Conservation (phyloP, 164 flowering plant genomes). For the Litsea cubeba region DNA sequence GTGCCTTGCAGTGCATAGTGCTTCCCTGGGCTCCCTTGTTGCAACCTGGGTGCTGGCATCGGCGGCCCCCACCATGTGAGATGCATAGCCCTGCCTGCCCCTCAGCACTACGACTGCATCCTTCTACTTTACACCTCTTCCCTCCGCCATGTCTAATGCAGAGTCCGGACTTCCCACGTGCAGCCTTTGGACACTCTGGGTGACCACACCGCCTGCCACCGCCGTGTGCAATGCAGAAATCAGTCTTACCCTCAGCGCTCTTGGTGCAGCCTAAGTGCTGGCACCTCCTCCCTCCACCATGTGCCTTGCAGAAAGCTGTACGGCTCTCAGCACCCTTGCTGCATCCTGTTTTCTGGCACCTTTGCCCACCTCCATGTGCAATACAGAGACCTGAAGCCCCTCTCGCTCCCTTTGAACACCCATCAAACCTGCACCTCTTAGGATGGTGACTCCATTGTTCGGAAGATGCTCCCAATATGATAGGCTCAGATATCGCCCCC, state of each 20-base stretch:
- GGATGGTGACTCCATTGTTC: constrained; percentile 38
- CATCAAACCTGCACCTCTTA: constrained; percentile 59
- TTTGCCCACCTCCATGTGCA: constrained; percentile 96
- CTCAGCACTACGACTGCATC: constrained; percentile 86
- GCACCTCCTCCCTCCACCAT: constrained; percentile 89
- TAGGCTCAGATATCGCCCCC: constrained; percentile 39
- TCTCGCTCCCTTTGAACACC: constrained; percentile 80
- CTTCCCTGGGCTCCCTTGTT: constrained; percentile 85
- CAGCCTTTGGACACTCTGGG: constrained; percentile 71
- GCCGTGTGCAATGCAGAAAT: constrained; percentile 69
- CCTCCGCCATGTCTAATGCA: constrained; percentile 96
- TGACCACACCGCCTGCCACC: constrained; percentile 66
- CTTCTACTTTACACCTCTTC: constrained; percentile 73
- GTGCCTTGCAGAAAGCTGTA: constrained; percentile 88
- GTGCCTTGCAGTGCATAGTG: constrained; percentile 77
- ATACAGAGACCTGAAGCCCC: constrained; percentile 90
- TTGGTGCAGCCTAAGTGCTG: constrained; percentile 81
- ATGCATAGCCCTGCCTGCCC: constrained; percentile 90
- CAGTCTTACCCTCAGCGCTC: constrained; percentile 92
- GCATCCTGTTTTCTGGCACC: constrained; percentile 89
- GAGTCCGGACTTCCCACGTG: constrained; percentile 82
- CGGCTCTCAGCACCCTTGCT: constrained; percentile 92
- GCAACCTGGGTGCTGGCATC: constrained; percentile 58
- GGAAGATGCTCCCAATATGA: constrained; percentile 27
- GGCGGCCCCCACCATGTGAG: constrained; percentile 91